Evolutionary conservation across 768 basidiomycete genomes (phyloP), one percentile per base, ranked within the genome.

Genomic region (Auriscalpium microsporum): DNA sequence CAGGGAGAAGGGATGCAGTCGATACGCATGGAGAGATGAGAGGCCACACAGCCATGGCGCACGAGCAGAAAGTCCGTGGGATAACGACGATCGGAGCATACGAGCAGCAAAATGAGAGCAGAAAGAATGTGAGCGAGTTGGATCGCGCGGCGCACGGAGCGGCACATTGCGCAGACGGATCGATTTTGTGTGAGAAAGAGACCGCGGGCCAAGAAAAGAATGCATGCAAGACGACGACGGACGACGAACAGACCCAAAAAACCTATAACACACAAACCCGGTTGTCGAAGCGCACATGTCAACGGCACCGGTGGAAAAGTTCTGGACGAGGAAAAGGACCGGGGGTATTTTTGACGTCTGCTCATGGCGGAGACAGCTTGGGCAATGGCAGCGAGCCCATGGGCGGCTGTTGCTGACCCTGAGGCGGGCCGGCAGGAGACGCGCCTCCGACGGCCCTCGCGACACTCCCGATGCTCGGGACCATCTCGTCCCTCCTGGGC

Each of bases 401-500:
- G n/a, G 54, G 54, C 28, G 28, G 28, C 28, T 28, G 28, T 33
- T 52, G 59, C 8, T 56, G 48, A 14, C 50, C 11, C n/a, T 52
- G 42, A 7, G 51, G 40, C 35, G 37, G 45, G 5, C 48, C 53
- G 28, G 28, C 28, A 4, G 28, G 28, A 28, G 28, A 28, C 28
- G 28, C 28, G 28, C 28, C 28, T 28, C 28, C 28, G 17, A 55
- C 48, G 11, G 56, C 55, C 44, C 54, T 46, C 23, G 54, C 54
- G n/a, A 54, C 23, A 19, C 54, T 37, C 17, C 59, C 59, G 14
- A 62, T 57, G 45, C 55, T 62, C 23, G 59, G 61, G 5, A 57
- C 50, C 19, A 55, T 61, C 14, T 60, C 61, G 7, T 62, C 56
- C 10, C 58, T 53, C 52, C 56, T 45, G 36, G 60, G 58, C 11